A percentile compares a stretch with the other conserved stretches of the same genome.
phyloP scores from a whole-genome alignment of 2,329 filamentous ascomycete species.

The Pochonia chlamydosporia region DNA sequence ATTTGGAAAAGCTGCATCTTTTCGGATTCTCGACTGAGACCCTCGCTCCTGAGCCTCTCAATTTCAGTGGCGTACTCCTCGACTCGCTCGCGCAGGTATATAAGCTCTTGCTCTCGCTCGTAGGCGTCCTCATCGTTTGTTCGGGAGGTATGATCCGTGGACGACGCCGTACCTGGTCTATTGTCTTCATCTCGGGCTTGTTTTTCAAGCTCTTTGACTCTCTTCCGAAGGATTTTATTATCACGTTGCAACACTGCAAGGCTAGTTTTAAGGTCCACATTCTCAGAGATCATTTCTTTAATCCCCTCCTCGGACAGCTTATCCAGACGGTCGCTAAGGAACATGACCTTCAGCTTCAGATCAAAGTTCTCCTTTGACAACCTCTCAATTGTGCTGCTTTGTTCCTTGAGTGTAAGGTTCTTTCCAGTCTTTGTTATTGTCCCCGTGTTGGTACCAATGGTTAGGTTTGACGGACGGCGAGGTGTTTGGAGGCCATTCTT shows the following conservation, averaged over 20 bases:
- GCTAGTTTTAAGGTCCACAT: constrained; percentile 89
- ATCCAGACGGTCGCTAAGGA: constrained; percentile 86
- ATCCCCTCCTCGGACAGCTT: constrained; percentile 93
- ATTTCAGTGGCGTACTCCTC: constrained; percentile 81
- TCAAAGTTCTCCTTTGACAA: constrained; percentile 98
- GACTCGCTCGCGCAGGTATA: constrained; percentile 77
- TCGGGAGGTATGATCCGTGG: constrained; percentile 51
- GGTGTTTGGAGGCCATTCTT: constrained; percentile 62
- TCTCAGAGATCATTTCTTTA: constrained; percentile 97
- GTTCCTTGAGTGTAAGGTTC: constrained; percentile 88
- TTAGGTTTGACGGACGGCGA: constrained; percentile 41
- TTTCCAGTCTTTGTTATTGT: constrained; percentile 52
- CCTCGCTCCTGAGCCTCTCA: constrained; percentile 74
- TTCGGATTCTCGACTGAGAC: constrained; percentile 72
- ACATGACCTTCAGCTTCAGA: constrained; percentile 95
- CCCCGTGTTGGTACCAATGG: constrained; percentile 28
- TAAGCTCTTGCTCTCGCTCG: constrained; percentile 78
- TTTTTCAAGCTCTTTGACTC: constrained; percentile 82
- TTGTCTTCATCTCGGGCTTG: constrained; percentile 63
- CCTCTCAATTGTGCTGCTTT: constrained; percentile 94
- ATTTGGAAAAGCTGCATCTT: constrained; percentile 82
- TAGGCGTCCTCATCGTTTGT: constrained; percentile 54
- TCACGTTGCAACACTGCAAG: constrained; percentile 86
- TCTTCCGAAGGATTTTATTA: constrained; percentile 73
- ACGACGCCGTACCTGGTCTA: constrained; percentile 56